These are phyloP conservation scores for Phytophthora macrochlamydospora DNA, from an alignment of 352 stramenopile genomes.

Conservation along the genomic window DNA sequence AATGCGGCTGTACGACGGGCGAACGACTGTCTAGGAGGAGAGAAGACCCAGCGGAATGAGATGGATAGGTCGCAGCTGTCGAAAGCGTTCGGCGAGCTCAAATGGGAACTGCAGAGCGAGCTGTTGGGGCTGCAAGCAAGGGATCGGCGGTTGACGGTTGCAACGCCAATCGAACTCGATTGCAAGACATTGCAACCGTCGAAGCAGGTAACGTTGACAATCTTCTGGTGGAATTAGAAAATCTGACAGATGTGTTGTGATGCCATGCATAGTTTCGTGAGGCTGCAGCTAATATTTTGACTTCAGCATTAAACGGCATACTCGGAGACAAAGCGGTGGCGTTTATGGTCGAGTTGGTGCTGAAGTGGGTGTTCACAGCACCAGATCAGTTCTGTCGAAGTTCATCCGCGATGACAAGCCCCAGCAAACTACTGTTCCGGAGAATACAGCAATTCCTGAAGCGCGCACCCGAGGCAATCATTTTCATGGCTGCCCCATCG, in stretches of 20 bases:
- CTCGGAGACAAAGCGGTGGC: constrained; percentile 34
- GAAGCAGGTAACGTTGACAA: constrained; percentile 14
- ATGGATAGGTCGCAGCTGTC: constrained; percentile 31
- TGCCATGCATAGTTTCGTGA: constrained; percentile 34
- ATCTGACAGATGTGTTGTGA: constrained; percentile 1
- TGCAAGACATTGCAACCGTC: constrained; percentile 18
- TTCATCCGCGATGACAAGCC: neutral
- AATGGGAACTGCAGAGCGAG: constrained; percentile 35
- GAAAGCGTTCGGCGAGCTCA: constrained; percentile 39
- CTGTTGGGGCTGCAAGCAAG: constrained; percentile 4
- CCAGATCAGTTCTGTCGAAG: neutral
- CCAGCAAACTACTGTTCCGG: constrained; percentile 19
- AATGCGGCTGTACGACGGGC: constrained; percentile 31
- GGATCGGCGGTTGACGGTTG: constrained; percentile 6
- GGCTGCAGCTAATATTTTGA: constrained; percentile 32
- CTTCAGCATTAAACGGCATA: constrained; percentile 41
- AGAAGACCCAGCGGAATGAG: neutral
- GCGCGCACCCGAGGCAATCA: constrained; percentile 34
- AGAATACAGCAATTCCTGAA: constrained; percentile 45
- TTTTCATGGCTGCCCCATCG: constrained; percentile 38
- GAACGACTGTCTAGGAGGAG: constrained; percentile 5
- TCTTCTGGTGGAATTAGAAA: neutral
- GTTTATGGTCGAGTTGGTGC: constrained; percentile 43
- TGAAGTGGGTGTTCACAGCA: constrained; percentile 58
- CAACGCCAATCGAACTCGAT: constrained; percentile 23